These are phyloP conservation scores for Penicillium brevicompactum DNA, from an alignment of 2,329 filamentous ascomycete species.

Conservation along the genomic window DNA sequence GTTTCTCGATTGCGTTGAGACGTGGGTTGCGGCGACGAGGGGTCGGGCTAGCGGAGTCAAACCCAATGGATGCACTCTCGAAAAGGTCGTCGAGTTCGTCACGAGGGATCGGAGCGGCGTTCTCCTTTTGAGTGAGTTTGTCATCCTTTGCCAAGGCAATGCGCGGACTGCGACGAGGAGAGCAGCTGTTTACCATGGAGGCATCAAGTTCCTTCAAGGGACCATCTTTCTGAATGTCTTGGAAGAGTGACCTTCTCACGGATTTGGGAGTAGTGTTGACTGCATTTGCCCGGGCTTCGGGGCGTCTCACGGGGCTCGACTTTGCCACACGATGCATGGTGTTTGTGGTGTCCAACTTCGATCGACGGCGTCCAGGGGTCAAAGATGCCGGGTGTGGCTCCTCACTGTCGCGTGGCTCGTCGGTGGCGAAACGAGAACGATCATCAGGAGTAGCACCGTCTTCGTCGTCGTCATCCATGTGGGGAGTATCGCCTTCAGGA, in stretches of 20 bases:
- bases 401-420: conserved; percentile 49
- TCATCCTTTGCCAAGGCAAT: conserved; percentile 36
- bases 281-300: conserved; percentile 44
- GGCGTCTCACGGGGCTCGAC: conserved; percentile 61
- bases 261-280: conserved; percentile 58
- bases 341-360: conserved; percentile 44
- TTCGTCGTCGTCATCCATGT: conserved; percentile 35
- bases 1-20: conserved; percentile 39
- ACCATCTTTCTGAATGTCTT: conserved; percentile 38
- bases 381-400: conserved; percentile 45
- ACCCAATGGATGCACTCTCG: conserved; percentile 55
- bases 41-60: conserved; percentile 58
- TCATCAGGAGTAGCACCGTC: conserved; percentile 37
- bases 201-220: conserved; percentile 40
- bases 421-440: conserved; percentile 51
- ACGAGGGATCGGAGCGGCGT: conserved; percentile 48
- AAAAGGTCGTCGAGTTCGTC: conserved; percentile 68
- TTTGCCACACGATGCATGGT: conserved; percentile 59
- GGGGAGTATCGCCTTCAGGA: conserved; percentile 38
- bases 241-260: conserved; percentile 48
- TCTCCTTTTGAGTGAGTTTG: conserved; percentile 56
- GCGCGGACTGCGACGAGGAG: conserved; percentile 49
- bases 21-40: conserved; percentile 57
- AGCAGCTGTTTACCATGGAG: conserved; percentile 45
- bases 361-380: conserved; percentile 35